Conservation (phyloP, 345 rosid genomes). For the Populus ilicifolia region DNA sequence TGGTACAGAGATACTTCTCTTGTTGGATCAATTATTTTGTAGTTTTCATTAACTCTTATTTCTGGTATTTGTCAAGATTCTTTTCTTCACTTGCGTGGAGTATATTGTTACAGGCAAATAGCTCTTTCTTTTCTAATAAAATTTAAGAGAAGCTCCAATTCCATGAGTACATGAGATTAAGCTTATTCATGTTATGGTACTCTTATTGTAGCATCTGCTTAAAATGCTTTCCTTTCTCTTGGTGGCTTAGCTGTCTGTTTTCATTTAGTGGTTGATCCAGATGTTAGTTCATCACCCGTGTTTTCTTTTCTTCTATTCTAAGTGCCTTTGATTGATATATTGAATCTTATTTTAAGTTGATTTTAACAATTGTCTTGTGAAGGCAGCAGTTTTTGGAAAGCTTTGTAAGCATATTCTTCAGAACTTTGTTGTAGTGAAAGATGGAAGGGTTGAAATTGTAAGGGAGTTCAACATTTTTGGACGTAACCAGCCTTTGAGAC, state of each 20-base stretch:
- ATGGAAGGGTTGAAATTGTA: background rate
- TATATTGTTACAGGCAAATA: background rate
- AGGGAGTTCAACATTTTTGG: background rate
- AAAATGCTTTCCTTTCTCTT: no score
- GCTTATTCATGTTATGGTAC: no score
- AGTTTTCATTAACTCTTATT: no score
- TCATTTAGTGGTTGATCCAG: background rate
- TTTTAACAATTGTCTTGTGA: background rate
- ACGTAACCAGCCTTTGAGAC: background rate
- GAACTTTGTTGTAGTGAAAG: background rate
- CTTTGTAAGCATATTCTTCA: background rate
- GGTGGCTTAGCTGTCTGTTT: background rate
- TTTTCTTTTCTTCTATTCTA: background rate
- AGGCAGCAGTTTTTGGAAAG: background rate
- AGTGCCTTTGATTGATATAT: background rate
- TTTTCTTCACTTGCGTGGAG: background rate
- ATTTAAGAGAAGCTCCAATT: no score
- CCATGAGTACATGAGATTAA: no score
- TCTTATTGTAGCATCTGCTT: no score
- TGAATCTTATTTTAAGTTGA: background rate
- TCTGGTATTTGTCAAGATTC: background rate
- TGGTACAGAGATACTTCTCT: no score
- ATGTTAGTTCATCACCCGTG: background rate
- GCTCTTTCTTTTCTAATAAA: background rate
- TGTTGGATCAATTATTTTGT: no score